phyloP scores from a whole-genome alignment of 2,329 filamentous ascomycete species.

The Verticillium albo-atrum region DNA sequence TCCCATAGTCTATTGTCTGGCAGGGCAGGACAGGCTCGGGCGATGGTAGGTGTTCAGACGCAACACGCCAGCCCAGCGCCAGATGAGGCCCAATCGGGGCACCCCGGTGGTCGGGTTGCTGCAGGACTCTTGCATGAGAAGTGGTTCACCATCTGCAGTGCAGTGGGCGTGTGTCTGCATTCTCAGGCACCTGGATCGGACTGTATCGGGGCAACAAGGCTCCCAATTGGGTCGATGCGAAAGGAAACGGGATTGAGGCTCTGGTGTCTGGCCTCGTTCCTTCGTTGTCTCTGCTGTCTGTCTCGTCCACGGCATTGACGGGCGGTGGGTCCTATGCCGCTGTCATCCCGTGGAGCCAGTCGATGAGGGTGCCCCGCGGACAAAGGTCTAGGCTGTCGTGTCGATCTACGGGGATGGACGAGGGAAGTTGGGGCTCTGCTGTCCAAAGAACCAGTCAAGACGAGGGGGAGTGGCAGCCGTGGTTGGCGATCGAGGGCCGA shows the following conservation, averaged over 20 bases:
- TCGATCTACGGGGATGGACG: background rate
- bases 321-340: background rate
- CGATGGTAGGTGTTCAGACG: background rate
- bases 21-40: background rate
- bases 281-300: background rate
- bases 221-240: background rate
- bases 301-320: background rate
- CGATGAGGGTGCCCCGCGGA: background rate
- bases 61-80: background rate
- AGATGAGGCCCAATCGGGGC: background rate
- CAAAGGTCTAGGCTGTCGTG: background rate
- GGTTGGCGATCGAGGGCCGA: background rate
- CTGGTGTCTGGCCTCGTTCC: background rate
- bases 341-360: background rate
- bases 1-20: too few species aligned
- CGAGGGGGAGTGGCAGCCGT: background rate
- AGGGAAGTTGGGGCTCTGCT: background rate
- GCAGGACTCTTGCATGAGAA: background rate
- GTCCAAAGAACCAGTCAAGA: background rate
- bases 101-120: background rate
- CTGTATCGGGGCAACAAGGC: background rate
- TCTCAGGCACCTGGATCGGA: background rate
- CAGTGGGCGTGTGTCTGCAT: background rate
- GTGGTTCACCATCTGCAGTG: background rate
- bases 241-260: background rate